Conservation (phyloP, 2,329 filamentous ascomycete species). For the Ceratocystis alfenasii region DNA sequence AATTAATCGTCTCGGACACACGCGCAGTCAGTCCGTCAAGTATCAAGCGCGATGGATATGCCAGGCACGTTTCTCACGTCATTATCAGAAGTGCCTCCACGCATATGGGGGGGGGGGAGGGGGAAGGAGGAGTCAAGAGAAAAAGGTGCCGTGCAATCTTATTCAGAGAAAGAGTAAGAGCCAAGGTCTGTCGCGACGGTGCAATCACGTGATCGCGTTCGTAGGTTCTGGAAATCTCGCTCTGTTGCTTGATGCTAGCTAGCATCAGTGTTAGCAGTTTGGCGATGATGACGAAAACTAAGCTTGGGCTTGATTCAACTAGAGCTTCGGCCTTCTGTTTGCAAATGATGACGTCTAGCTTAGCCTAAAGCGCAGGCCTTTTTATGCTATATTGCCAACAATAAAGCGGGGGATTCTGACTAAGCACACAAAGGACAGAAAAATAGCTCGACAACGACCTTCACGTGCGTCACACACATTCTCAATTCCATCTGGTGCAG, state of each 20-base stretch:
- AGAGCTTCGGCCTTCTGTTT: background rate
- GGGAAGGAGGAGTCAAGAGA: background rate
- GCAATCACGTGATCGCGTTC: too few relatives aligned
- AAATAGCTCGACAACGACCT: background rate
- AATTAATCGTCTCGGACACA: background rate
- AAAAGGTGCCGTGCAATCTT: too few relatives aligned
- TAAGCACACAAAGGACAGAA: background rate
- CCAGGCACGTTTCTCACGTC: background rate
- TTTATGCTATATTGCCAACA: too few relatives aligned
- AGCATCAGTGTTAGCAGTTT: too few relatives aligned
- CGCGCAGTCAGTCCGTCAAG: background rate
- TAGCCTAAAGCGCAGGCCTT: background rate
- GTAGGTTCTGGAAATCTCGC: too few relatives aligned
- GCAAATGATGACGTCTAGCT: conserved; percentile 4
- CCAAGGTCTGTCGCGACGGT: too few relatives aligned
- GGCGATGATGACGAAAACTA: too few relatives aligned
- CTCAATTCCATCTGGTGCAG: background rate
- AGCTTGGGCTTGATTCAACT: background rate
- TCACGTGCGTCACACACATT: background rate
- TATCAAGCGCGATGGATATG: background rate
- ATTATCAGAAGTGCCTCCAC: background rate
- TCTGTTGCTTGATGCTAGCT: too few relatives aligned
- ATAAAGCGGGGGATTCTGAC: background rate
- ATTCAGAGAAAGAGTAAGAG: too few relatives aligned
- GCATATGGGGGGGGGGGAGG: background rate